Evolutionary conservation across 2,329 filamentous ascomycete genomes (phyloP).

Genomic region (Ceratocystis albifundus): DNA sequence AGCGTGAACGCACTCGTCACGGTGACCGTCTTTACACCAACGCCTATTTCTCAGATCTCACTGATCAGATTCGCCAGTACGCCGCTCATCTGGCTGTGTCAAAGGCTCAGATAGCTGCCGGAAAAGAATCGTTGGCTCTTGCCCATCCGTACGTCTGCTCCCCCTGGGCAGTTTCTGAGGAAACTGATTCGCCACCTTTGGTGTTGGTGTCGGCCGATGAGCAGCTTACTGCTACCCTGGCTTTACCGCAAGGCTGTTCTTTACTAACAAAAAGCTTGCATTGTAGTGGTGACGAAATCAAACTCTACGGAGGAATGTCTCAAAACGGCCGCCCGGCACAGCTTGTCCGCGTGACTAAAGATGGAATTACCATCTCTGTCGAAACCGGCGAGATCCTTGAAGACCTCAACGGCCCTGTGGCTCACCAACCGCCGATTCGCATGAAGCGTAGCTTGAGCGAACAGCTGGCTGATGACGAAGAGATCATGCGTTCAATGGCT

Average conservation of each 20-base stretch:
- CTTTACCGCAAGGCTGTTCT: background rate
- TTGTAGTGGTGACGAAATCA: conserved; percentile 52
- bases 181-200: background rate
- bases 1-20: conserved; percentile 74
- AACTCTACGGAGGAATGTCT: conserved; percentile 67
- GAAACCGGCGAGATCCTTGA: conserved; percentile 56
- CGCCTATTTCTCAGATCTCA: conserved; percentile 92
- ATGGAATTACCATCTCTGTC: conserved; percentile 69
- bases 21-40: conserved; percentile 85
- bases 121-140: conserved; percentile 47
- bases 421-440: conserved; percentile 37
- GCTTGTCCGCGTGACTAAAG: conserved; percentile 69
- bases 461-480: conserved; percentile 65
- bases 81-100: conserved; percentile 69
- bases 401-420: conserved; percentile 31
- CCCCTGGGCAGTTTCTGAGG: conserved; percentile 27
- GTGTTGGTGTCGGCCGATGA: background rate
- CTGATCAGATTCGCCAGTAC: conserved; percentile 86
- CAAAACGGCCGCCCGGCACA: conserved; percentile 74
- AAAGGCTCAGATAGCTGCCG: conserved; percentile 44
- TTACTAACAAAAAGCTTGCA: conserved; percentile 28
- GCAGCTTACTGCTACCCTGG: background rate
- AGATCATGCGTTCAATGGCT: conserved; percentile 84
- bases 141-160: conserved; percentile 32
- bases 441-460: conserved; percentile 58